Conservation (phyloP, 2,329 filamentous ascomycete genomes). For the Ophiostoma ips region DNA sequence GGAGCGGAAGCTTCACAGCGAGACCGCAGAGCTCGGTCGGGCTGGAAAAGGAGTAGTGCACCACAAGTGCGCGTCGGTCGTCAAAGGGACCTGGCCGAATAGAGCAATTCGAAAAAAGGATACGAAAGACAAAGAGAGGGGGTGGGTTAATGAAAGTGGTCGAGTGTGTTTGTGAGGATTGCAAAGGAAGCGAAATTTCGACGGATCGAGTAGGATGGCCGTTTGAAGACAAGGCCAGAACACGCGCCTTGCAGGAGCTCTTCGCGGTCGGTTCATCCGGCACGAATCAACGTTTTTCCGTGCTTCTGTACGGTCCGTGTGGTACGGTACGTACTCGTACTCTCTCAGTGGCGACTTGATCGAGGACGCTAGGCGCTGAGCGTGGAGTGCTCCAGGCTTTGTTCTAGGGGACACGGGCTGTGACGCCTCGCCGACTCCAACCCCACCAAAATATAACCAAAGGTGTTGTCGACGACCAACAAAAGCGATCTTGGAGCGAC, state of each 20-base stretch:
- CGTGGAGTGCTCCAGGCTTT: too few species aligned
- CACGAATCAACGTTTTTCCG: not conserved
- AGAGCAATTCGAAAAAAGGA: not conserved
- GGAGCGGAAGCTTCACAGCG: not conserved
- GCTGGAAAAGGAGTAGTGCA: not conserved
- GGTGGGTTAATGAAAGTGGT: conserved; percentile 5
- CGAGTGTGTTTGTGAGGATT: not conserved
- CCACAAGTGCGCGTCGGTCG: not conserved
- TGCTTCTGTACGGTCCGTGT: not conserved
- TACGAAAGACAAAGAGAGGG: conserved; percentile 1
- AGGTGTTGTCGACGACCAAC: conserved; percentile 1
- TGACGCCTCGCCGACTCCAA: not conserved
- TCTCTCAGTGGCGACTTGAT: too few species aligned
- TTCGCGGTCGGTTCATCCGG: not conserved
- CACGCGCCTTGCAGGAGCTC: not conserved
- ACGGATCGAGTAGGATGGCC: not conserved
- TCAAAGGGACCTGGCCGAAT: not conserved
- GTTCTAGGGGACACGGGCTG: not conserved
- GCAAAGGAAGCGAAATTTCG: not conserved
- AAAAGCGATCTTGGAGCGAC: not conserved
- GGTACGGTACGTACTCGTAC: too few species aligned
- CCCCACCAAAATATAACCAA: conserved; percentile 4
- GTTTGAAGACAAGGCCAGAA: not conserved
- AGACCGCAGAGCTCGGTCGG: not conserved
- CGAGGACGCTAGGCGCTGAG: not conserved